Evolutionary conservation across 495 filamentous ascomycete genomes (phyloP).

Genomic region (Penicillium ucsense): DNA sequence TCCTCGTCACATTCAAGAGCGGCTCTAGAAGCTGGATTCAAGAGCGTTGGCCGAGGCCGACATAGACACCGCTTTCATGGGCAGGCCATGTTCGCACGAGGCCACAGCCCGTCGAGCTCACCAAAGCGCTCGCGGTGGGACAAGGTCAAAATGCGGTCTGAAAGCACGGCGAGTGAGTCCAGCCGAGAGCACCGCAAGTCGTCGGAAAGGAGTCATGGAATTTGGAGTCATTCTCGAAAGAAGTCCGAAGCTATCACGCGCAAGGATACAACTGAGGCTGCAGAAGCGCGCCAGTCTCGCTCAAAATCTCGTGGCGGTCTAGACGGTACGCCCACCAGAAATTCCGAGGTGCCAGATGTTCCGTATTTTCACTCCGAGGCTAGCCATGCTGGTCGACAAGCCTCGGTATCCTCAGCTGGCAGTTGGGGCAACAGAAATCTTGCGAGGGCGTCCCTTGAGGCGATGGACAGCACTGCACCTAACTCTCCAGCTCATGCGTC

Average conservation of each 20-base stretch:
- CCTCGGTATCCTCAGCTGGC: slow-evolving; percentile 27
- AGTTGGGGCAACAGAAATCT: slow-evolving; percentile 28
- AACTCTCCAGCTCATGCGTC: slow-evolving; percentile 34
- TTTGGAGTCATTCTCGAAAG: slow-evolving; percentile 7
- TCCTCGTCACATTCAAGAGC: slow-evolving; percentile 24
- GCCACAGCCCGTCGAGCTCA: slow-evolving; percentile 19
- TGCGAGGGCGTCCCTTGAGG: slow-evolving; percentile 36
- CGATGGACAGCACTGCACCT: slow-evolving; percentile 36
- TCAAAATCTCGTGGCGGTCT: slow-evolving; percentile 6
- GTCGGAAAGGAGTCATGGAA: slow-evolving; percentile 3
- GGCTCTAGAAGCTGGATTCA: slow-evolving; percentile 21
- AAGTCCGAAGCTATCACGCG: slow-evolving; percentile 4
- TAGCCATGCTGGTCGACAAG: slow-evolving; percentile 9
- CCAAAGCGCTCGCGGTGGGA: slow-evolving; percentile 14
- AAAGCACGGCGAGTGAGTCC: slow-evolving; percentile 24
- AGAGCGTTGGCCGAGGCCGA: slow-evolving; percentile 25
- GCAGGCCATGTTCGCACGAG: slow-evolving; percentile 16
- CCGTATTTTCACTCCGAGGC: slow-evolving; percentile 4
- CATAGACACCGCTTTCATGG: slow-evolving; percentile 19
- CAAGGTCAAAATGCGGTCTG: slow-evolving; percentile 17
- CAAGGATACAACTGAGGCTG: slow-evolving; percentile 1
- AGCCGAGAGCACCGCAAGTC: slow-evolving; percentile 14
- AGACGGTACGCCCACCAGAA: neutral
- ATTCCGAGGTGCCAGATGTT: slow-evolving; percentile 1
- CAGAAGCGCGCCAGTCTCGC: slow-evolving; percentile 3